Percentiles rank a stretch among this genome's conserved stretches.
These are phyloP conservation scores for Beauveria sp. DNA, from an alignment of 2,329 filamentous ascomycete genomes.

Conservation along the genomic window DNA sequence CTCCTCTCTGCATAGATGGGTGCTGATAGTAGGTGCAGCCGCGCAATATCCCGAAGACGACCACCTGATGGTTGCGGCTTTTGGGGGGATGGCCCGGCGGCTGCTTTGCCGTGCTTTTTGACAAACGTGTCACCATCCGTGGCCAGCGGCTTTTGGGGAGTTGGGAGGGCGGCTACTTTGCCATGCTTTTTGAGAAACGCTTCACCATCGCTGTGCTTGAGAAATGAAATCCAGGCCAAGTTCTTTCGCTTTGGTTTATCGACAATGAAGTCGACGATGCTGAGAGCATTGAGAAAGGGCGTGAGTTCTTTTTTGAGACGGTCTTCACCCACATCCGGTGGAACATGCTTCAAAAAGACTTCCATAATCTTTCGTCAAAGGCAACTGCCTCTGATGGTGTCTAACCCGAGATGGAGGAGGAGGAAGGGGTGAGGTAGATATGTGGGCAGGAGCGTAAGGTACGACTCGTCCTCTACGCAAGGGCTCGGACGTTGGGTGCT, in stretches of 20 bases:
- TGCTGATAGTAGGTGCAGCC: constrained; percentile 23
- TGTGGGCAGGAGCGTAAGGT: background rate
- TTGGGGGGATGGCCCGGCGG: background rate
- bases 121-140: constrained; percentile 37
- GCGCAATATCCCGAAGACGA: constrained; percentile 17
- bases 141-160: too few relatives aligned
- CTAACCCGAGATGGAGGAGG: rapidly evolving
- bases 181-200: constrained; percentile 34
- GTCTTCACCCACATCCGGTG: constrained; percentile 30
- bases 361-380: constrained; percentile 30
- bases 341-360: constrained; percentile 33
- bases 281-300: constrained; percentile 30
- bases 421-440: background rate
- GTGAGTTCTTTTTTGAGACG: constrained; percentile 30
- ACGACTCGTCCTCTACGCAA: too few relatives aligned
- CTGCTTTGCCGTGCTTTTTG: constrained; percentile 23
- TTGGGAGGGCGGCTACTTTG: constrained; percentile 15
- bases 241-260: constrained; percentile 30
- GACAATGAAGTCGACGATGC: constrained; percentile 35
- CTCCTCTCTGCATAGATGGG: constrained; percentile 25
- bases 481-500: too few relatives aligned
- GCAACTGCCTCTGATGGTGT: background rate
- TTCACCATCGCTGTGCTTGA: constrained; percentile 28
- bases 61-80: background rate
- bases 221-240: constrained; percentile 36